Evolutionary conservation across 163 green algal species (phyloP), one percentile per base, ranked within the genome.

Genomic region (Chlorella variabilis): DNA sequence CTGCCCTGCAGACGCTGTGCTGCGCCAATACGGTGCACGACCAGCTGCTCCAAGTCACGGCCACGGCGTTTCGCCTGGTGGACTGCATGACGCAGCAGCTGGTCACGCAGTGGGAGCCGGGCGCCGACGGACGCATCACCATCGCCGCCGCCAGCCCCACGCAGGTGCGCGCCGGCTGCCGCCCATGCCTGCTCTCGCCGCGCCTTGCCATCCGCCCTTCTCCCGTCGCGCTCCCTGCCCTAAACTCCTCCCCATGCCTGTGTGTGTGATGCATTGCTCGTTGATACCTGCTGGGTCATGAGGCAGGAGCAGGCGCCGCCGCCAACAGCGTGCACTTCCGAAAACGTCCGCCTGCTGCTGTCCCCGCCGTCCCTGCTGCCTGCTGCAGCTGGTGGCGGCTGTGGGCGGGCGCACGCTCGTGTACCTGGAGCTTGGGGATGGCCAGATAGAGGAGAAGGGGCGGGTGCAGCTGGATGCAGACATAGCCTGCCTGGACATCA

Each of bases 401-500:
- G 87, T 85, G 13, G 91, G 92, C 11, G 91, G 91, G n/a, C 91
- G 93, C 38, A 85, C 89, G 27, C 68, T 98, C 36, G 85, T 94
- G 56, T 90, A 91, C 54, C 86, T 98, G 63, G 88, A 96, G 66
- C 75, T 98, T 9, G 76, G 77, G 33, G 79, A 88, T 7, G 89
- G 89, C 25, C 45, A 75, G 49, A 69, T 96, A 25, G 7, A 51
- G 9, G 85, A 95, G 82, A 70, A 45, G 8, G 85, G 33, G 3
- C 78, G 87, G 31, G 68, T 81, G 9, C 67, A 91, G 39, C 84
- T 98, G 71, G 87, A 91, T 2, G 77, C 84, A 17, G 95, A 99
- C 82, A 88, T 99, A 25, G 88, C 96, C 0, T 99, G 96, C 87
- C 61, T 99, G 29, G 96, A 99, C 89, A 85, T 98, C 68, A 95